Base-by-base conservation (phyloP, 1,284 basidiomycete genomes). In the Sporisorium exsertum region DNA sequence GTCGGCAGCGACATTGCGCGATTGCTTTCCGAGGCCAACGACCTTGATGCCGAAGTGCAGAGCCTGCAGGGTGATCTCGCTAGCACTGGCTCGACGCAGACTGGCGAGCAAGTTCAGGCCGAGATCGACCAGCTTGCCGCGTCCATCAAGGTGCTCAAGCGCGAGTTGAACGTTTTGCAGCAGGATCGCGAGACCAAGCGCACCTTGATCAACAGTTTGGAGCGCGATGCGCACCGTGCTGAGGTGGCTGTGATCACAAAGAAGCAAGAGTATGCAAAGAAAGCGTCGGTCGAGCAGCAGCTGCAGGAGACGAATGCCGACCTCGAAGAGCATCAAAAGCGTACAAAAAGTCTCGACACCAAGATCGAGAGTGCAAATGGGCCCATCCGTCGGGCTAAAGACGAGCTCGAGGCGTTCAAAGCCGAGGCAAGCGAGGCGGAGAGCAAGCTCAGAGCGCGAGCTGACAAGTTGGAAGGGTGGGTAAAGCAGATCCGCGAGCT, bases 341-440 rank as follows among this genome's bases (percentile, higher is more conserved):
- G 58, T n/a, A 60, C 59, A 27, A 68, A 79, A 42, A 55, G 46
- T 26, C 61, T 92, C 27, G 92, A 94, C 37, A 86, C 81, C 15
- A 89, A 89, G 79, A 90, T 94, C 42, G 84, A 87, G 22, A 90
- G 90, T 49, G 90, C 90, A 9, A 89, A 90, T 68, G 89, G 87
- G 1, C 93, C 93, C 0, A 92, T 94, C 35, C 89, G 91, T 52
- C 87, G 87, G 26, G 88, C 93, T 33, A 90, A 93, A 68, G 87
- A 87, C 52, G 90, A 91, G 62, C 88, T 91, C 64, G 87, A 89
- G 62, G 86, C 87, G 56, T 83, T 87, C n/a, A 89, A 91, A 72
- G 86, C 86, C 2, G 90, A 91, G 50, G 84, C 90, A 64, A 88
- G 88, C 57, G 81, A 84, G 4, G 89, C 88, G 70, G 88, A 90